phyloP scores from a whole-genome alignment of 345 rosid species.

The Brassica incana region DNA sequence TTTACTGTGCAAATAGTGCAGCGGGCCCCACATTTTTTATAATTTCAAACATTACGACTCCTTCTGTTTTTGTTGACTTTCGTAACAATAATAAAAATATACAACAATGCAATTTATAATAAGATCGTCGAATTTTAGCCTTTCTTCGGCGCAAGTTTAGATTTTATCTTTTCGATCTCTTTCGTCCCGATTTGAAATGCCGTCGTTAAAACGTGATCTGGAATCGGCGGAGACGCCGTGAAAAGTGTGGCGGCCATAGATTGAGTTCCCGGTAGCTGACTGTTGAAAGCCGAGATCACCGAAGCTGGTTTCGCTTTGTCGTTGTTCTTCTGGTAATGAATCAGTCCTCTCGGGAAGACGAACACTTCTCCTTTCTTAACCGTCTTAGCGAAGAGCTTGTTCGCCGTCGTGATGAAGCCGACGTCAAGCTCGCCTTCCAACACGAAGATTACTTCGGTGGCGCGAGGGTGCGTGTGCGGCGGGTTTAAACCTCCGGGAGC shows the following conservation, averaged over 20 bases:
- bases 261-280: conserved; percentile 71
- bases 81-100: too few species aligned
- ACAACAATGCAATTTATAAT: background rate
- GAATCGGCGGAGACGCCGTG: conserved; percentile 50
- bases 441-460: conserved; percentile 61
- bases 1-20: too few species aligned
- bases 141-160: conserved; percentile 58
- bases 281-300: conserved; percentile 57
- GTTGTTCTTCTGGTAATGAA: conserved; percentile 71
- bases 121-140: background rate
- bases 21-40: too few species aligned
- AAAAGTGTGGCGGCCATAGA: conserved; percentile 54
- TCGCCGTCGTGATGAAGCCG: conserved; percentile 63
- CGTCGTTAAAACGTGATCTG: conserved; percentile 53
- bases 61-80: too few species aligned
- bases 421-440: conserved; percentile 63
- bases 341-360: conserved; percentile 60
- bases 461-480: conserved; percentile 75
- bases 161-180: conserved; percentile 54
- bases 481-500: conserved; percentile 62
- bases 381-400: conserved; percentile 51
- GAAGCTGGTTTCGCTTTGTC: conserved; percentile 46
- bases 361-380: conserved; percentile 64
- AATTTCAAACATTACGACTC: too few species aligned
- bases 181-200: conserved; percentile 65